Percentiles rank a stretch among this genome's conserved stretches.
Evolutionary conservation across 768 basidiomycete species (phyloP).

Genomic region (Boletus reticuloceps): DNA sequence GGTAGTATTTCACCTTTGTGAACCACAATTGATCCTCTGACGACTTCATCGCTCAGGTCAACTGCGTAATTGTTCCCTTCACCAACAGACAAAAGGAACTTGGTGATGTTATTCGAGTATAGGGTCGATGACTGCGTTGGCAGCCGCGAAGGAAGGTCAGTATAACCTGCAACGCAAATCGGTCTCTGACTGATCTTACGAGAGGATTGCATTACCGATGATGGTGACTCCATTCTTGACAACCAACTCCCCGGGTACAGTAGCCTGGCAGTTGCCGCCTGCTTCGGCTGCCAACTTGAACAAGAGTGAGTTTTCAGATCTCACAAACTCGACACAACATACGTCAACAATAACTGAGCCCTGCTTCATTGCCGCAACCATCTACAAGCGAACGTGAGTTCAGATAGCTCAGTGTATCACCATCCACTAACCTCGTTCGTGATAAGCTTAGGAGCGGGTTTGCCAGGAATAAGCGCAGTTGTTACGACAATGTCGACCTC

Average conservation of each 20-base stretch:
- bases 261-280: constrained; percentile 87
- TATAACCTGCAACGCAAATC: constrained; percentile 53
- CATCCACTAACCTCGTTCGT: constrained; percentile 51
- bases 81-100: constrained; percentile 81
- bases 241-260: constrained; percentile 69
- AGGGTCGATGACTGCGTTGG: constrained; percentile 88
- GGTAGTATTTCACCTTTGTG: constrained; percentile 65
- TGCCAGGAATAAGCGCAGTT: constrained; percentile 84
- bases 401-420: background rate
- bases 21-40: constrained; percentile 74
- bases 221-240: constrained; percentile 77
- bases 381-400: constrained; percentile 34
- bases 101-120: constrained; percentile 90
- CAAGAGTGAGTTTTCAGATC: constrained; percentile 12
- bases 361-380: constrained; percentile 90
- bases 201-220: constrained; percentile 49
- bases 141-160: constrained; percentile 82
- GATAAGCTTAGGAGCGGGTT: constrained; percentile 83
- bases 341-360: constrained; percentile 84
- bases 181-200: constrained; percentile 2
- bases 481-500: constrained; percentile 90
- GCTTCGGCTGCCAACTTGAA: constrained; percentile 66
- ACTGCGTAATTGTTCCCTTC: constrained; percentile 59
- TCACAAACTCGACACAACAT: constrained; percentile 7
- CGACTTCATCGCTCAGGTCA: constrained; percentile 80